These are phyloP conservation scores for Penicillium flavigenum DNA, from an alignment of 495 filamentous ascomycete species.

Conservation along the genomic window DNA sequence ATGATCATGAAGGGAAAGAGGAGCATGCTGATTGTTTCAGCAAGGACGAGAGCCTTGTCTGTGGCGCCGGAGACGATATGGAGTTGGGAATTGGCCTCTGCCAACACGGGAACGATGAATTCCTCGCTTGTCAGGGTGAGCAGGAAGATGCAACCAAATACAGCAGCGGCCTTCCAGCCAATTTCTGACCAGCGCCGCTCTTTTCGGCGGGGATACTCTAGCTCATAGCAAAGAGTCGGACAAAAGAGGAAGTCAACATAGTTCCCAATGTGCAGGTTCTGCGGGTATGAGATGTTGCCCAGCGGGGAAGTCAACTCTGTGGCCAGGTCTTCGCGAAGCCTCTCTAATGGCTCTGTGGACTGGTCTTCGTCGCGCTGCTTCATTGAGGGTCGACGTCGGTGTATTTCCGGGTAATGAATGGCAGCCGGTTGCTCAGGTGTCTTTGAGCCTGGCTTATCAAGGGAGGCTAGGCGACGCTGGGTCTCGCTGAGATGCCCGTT, in stretches of 20 bases:
- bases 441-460: constrained; percentile 74
- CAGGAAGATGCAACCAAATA: constrained; percentile 96
- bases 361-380: constrained; percentile 34
- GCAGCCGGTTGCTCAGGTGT: constrained; percentile 58
- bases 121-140: constrained; percentile 89
- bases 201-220: constrained; percentile 86
- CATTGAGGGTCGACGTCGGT: constrained; percentile 36
- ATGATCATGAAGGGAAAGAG: constrained; percentile 98
- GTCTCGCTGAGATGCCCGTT: constrained; percentile 92
- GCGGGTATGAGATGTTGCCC: constrained; percentile 84
- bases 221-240: constrained; percentile 94
- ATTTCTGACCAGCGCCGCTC: constrained; percentile 78
- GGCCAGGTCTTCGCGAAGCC: constrained; percentile 82
- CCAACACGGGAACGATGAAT: constrained; percentile 88
- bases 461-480: constrained; percentile 68
- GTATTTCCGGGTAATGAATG: constrained; percentile 72
- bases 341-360: constrained; percentile 52
- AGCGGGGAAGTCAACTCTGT: constrained; percentile 86
- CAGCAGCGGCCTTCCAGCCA: constrained; percentile 79
- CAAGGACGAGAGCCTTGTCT: constrained; percentile 75
- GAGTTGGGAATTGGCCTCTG: constrained; percentile 69
- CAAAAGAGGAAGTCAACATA: constrained; percentile 87
- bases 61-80: constrained; percentile 53
- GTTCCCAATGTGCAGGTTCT: constrained; percentile 79
- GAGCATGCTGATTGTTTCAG: constrained; percentile 90